phyloP scores from a whole-genome alignment of 2,329 filamentous ascomycete genomes.

The Knufia fluminis region DNA sequence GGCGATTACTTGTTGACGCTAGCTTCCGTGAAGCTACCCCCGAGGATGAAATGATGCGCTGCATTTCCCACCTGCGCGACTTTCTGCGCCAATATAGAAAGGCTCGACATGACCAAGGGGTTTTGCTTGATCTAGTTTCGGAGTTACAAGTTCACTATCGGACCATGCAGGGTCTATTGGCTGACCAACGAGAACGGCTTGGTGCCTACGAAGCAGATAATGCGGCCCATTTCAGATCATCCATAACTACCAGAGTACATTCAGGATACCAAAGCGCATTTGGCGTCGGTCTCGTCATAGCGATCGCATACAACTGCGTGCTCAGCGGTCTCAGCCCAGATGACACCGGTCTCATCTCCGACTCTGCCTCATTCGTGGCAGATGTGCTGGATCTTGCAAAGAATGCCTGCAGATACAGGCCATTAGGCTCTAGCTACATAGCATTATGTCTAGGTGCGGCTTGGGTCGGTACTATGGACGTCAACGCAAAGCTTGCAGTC shows the following conservation, averaged over 20 bases:
- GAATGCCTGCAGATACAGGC: constrained; percentile 24
- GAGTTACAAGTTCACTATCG: no score
- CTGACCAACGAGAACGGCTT: no score
- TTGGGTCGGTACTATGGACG: constrained; percentile 23
- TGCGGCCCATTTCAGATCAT: no score
- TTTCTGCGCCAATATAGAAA: constrained; percentile 16
- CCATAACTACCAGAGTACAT: constrained; percentile 12
- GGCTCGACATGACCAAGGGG: no score
- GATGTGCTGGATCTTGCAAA: constrained; percentile 26
- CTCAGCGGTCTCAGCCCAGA: constrained; percentile 25
- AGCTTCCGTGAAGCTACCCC: constrained; percentile 24
- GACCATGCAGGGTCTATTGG: no score
- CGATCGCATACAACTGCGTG: constrained; percentile 27
- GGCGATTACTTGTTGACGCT: constrained; percentile 27
- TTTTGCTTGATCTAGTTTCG: no score
- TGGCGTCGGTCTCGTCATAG: constrained; percentile 25
- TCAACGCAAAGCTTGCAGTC: not conserved
- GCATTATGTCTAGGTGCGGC: constrained; percentile 24
- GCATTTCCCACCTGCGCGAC: constrained; percentile 25
- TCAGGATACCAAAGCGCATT: constrained; percentile 28
- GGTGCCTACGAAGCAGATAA: no score
- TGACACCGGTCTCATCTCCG: constrained; percentile 15
- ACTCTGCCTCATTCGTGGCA: constrained; percentile 21
- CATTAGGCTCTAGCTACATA: constrained; percentile 28
- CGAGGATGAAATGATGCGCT: constrained; percentile 27